Conservation (phyloP, 768 basidiomycete species). For the Leccinum subgranulosum region DNA sequence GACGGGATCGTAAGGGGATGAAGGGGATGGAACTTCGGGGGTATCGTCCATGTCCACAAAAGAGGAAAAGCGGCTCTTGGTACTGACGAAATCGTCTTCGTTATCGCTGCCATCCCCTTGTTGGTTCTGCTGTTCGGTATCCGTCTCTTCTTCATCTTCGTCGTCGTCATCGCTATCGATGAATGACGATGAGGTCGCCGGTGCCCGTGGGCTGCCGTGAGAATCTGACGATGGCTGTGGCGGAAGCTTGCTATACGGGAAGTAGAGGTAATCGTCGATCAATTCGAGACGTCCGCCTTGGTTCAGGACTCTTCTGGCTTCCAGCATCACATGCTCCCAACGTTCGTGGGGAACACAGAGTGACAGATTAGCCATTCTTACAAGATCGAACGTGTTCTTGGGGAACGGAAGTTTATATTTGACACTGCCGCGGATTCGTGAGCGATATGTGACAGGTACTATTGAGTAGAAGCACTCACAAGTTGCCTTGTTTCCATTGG, state of each 20-base stretch:
- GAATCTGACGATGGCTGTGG: slow-evolving; percentile 15
- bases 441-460: slow-evolving; percentile 1
- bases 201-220: neutral
- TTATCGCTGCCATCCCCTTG: slow-evolving; percentile 10
- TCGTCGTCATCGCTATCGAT: slow-evolving; percentile 17
- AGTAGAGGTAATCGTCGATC: slow-evolving; percentile 68
- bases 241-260: slow-evolving; percentile 48
- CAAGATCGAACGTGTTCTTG: slow-evolving; percentile 61
- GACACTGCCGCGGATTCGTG: slow-evolving; percentile 37
- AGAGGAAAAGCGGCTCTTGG: slow-evolving; percentile 29
- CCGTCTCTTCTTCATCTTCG: slow-evolving; percentile 19
- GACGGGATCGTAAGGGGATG: slow-evolving; percentile 21
- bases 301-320: slow-evolving; percentile 61
- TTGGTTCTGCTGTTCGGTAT: slow-evolving; percentile 8
- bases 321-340: slow-evolving; percentile 58
- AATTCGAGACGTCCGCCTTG: slow-evolving; percentile 66
- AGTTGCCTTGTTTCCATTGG: slow-evolving; percentile 59
- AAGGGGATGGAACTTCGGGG: slow-evolving; percentile 4
- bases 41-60: slow-evolving; percentile 18
- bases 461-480: slow-evolving; percentile 45
- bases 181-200: slow-evolving; percentile 16
- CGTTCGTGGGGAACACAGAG: slow-evolving; percentile 56
- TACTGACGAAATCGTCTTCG: slow-evolving; percentile 30
- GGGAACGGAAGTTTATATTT: slow-evolving; percentile 59
- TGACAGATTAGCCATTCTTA: slow-evolving; percentile 68